Conservation (phyloP, 768 basidiomycete genomes). For the Collybia mongolica region DNA sequence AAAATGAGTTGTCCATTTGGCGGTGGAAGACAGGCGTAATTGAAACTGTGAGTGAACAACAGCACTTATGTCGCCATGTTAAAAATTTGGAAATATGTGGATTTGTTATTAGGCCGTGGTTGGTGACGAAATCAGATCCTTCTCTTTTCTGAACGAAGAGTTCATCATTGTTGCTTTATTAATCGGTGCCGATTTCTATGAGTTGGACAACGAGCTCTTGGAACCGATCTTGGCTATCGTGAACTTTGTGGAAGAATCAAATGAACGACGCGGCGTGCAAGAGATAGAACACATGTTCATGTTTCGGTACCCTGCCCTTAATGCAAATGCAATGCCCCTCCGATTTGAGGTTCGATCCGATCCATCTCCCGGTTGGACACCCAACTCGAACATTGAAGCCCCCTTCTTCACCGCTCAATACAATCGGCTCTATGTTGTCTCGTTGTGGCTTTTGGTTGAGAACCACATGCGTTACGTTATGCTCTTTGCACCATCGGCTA, state of each 20-base stretch:
- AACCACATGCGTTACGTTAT: constrained; percentile 27
- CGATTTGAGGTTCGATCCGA: constrained; percentile 50
- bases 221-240: constrained; percentile 34
- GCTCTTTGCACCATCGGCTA: constrained; percentile 41
- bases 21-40: constrained; percentile 61
- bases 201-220: constrained; percentile 9
- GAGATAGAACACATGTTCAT: constrained; percentile 31
- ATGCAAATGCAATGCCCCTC: constrained; percentile 21
- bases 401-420: constrained; percentile 46
- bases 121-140: constrained; percentile 33
- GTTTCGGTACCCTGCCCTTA: constrained; percentile 41
- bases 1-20: constrained; percentile 57
- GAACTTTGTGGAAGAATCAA: constrained; percentile 33
- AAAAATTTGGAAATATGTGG: background rate
- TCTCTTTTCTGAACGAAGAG: constrained; percentile 40
- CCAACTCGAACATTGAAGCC: constrained; percentile 27
- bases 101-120: constrained; percentile 18
- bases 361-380: constrained; percentile 47
- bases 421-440: constrained; percentile 46
- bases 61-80: background rate
- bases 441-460: constrained; percentile 35
- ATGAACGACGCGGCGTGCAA: constrained; percentile 24
- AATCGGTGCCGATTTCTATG: constrained; percentile 14
- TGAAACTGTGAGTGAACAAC: constrained; percentile 42
- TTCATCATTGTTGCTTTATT: constrained; percentile 35